phyloP scores from a whole-genome alignment of 106 monocot genomes.

The Dioscorea alata region DNA sequence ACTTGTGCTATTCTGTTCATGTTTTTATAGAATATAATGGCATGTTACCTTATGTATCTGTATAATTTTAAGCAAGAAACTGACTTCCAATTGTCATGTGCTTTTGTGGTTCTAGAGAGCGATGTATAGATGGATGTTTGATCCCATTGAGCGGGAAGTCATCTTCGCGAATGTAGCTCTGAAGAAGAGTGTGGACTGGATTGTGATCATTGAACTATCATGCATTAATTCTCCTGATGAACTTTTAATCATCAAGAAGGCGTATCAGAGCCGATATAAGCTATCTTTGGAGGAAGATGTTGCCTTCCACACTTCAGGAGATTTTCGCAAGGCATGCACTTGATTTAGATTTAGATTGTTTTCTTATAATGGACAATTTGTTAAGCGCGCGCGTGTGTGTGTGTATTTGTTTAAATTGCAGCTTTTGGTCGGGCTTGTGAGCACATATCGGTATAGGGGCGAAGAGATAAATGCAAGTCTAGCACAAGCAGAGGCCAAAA shows the following conservation, averaged over 20 bases:
- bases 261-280: constrained; percentile 52
- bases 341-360: background rate
- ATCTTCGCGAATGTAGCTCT: constrained; percentile 53
- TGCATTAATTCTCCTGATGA: constrained; percentile 47
- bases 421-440: constrained; percentile 69
- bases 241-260: constrained; percentile 47
- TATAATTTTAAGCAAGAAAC: background rate
- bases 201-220: constrained; percentile 52
- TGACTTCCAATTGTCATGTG: background rate
- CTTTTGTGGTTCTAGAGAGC: constrained; percentile 45
- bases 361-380: background rate
- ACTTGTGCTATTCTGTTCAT: background rate
- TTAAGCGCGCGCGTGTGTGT: too few species aligned
- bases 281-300: constrained; percentile 64
- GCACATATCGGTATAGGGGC: constrained; percentile 62
- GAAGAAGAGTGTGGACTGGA: constrained; percentile 27
- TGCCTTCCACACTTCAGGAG: constrained; percentile 32
- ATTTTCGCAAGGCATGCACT: constrained; percentile 35
- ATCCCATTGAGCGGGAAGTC: constrained; percentile 64
- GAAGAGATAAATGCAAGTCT: constrained; percentile 39
- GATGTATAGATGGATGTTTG: constrained; percentile 87
- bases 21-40: background rate
- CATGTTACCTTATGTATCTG: background rate
- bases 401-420: constrained; percentile 1
- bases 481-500: constrained; percentile 58